These are phyloP conservation scores for Phyllostachys edulis DNA, from an alignment of 176 grass and related monocot species.

Conservation along the genomic window DNA sequence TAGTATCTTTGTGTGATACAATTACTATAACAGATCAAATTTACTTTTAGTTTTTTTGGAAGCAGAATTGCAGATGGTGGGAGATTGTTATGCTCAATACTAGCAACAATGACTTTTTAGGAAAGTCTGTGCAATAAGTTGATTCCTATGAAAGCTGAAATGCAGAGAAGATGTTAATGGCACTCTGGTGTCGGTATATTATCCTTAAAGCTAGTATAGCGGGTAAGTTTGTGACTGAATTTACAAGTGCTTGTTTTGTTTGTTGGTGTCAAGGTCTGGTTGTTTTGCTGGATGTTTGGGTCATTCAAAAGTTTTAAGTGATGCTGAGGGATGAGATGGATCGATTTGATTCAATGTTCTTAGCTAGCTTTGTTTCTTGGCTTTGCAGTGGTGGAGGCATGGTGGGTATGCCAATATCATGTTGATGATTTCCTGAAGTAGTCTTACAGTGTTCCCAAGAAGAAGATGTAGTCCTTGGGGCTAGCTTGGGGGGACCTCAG, in stretches of 20 bases:
- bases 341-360: not conserved
- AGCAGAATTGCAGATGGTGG: not conserved
- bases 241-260: too few species aligned
- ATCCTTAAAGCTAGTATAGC: not conserved
- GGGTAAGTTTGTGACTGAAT: not conserved
- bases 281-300: too few species aligned
- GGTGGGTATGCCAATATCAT: too few species aligned
- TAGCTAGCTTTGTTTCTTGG: not conserved
- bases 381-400: too few species aligned
- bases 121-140: not conserved
- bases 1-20: not conserved
- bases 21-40: not conserved
- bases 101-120: not conserved
- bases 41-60: not conserved
- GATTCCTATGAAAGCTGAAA: constrained; percentile 4
- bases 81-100: not conserved
- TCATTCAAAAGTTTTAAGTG: not conserved
- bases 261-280: too few species aligned
- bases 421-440: too few species aligned
- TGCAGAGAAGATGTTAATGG: not conserved
- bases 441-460: too few species aligned
- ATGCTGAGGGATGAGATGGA: not conserved
- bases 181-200: not conserved
- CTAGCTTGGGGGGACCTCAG: constrained; percentile 17
- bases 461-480: not conserved